Base-by-base conservation (phyloP, 371 early-diverging fungal species). In the Funneliformis caledonium region DNA sequence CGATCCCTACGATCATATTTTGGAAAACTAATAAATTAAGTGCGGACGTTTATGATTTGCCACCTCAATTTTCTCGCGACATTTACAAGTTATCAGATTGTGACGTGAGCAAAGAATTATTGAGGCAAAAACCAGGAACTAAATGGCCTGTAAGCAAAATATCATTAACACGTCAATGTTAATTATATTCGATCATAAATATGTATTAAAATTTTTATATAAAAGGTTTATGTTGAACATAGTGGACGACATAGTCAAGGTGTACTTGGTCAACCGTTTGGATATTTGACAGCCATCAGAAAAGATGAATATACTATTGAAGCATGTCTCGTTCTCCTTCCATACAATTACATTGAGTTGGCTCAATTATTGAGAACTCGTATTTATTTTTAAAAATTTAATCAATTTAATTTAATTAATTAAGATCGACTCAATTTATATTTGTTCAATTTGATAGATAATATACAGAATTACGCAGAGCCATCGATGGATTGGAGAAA, bases 281-380 rank as follows among this genome's bases (percentile, higher is more conserved):
- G 72, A 12, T 72, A 72, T n/a, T 52, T 72, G 9, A 72, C 33
- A 11, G 72, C 31, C 50, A 31, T 16, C 3, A 47, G 50, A 50
- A 72, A 72, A 22, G 43, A 72, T 37, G 72, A 72, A 31, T 31
- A 47, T 72, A 43, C 26, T 50, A 50, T 52, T 19, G 72, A 72
- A 50, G 72, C 50, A 12, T 48, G 72, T 72, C 52, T 72, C 31
- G 72, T 72, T 22, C 47, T 72, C 22, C 72, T 72, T 47, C 72
- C 72, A 12, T 72, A 72, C 7, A 72, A 72, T 22, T 72, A 50
- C 16, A 22, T 43, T 45, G 22, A 19, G 43, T 69, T 69, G n/a
- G 37, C 43, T 69, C n/a, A 37, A n/a, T 69, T 69, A 43, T n/a
- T 69, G 43, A 19, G 47, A 43, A 42, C 22, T n/a, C 43, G 14